Percentiles rank a stretch among this genome's conserved stretches.
Conservation (phyloP, 2,329 filamentous ascomycete species). For the Alternaria infectoria region DNA sequence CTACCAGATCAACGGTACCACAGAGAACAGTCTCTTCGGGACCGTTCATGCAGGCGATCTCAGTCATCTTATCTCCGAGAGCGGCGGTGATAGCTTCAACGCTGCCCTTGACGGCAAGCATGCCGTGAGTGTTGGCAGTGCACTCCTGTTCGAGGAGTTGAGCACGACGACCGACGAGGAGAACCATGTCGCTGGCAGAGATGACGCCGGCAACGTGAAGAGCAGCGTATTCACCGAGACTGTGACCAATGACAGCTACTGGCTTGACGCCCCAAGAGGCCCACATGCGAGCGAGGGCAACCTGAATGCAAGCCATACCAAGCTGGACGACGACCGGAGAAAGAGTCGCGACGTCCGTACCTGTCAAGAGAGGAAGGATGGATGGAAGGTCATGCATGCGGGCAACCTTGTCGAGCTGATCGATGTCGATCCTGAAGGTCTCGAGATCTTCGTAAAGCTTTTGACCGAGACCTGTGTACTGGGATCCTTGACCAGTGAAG, state of each 20-base stretch:
- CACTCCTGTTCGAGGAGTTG: conserved; percentile 69
- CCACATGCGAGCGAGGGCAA: conserved; percentile 61
- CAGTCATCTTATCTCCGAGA: conserved; percentile 57
- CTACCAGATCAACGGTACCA: conserved; percentile 65
- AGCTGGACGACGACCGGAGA: conserved; percentile 61
- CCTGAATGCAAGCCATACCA: conserved; percentile 60
- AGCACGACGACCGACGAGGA: conserved; percentile 73
- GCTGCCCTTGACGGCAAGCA: conserved; percentile 65
- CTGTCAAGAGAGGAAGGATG: conserved; percentile 57
- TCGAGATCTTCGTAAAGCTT: conserved; percentile 57
- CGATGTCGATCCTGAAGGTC: conserved; percentile 57
- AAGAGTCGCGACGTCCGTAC: conserved; percentile 56
- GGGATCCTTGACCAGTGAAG: conserved; percentile 61
- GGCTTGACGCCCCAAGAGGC: conserved; percentile 61
- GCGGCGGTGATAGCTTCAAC: conserved; percentile 61
- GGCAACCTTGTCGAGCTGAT: conserved; percentile 57
- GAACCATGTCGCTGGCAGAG: conserved; percentile 73
- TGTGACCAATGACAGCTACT: conserved; percentile 61
- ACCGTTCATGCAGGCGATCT: conserved; percentile 77
- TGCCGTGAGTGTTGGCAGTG: conserved; percentile 69
- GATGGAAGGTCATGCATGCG: conserved; percentile 56
- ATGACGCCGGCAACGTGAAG: conserved; percentile 74
- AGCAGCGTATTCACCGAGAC: conserved; percentile 76
- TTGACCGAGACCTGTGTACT: conserved; percentile 59
- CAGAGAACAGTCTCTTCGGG: conserved; percentile 77